Percentiles rank a stretch among this genome's conserved stretches.
Evolutionary conservation across 768 basidiomycete genomes (phyloP).

Genomic region (Lactarius hengduanensis): DNA sequence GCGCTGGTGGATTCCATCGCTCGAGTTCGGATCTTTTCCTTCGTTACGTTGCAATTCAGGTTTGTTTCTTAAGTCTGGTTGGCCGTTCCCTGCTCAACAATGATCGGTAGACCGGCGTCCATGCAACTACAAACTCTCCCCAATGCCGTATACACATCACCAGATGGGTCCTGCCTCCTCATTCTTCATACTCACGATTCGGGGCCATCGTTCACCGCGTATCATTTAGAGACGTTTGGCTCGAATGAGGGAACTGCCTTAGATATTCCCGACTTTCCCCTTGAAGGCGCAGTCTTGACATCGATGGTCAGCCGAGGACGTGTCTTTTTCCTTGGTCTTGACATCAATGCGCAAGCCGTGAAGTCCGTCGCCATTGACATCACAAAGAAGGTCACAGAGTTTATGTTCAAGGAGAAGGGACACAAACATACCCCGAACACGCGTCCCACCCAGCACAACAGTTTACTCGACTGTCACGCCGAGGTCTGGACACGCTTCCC

Average conservation of each 20-base stretch:
- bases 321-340: slow-evolving; percentile 46
- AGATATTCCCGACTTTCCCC: slow-evolving; percentile 33
- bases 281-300: slow-evolving; percentile 38
- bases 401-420: slow-evolving; percentile 50
- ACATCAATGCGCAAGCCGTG: slow-evolving; percentile 36
- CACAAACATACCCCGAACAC: slow-evolving; percentile 23
- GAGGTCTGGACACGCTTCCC: slow-evolving; percentile 22
- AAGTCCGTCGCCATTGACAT: slow-evolving; percentile 50
- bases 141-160: slow-evolving; percentile 43
- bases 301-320: slow-evolving; percentile 45
- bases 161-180: slow-evolving; percentile 55
- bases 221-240: slow-evolving; percentile 59
- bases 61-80: slow-evolving; percentile 30
- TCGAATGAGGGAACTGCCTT: slow-evolving; percentile 45
- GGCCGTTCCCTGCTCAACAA: not conserved
- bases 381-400: slow-evolving; percentile 55
- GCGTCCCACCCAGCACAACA: slow-evolving; percentile 41
- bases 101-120: slow-evolving; percentile 42
- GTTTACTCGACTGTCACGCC: slow-evolving; percentile 17
- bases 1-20: slow-evolving; percentile 46
- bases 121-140: slow-evolving; percentile 41
- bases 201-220: slow-evolving; percentile 37
- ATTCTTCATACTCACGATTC: slow-evolving; percentile 31
- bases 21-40: slow-evolving; percentile 50
- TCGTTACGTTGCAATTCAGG: slow-evolving; percentile 54